Evolutionary conservation across 768 basidiomycete genomes (phyloP).

Genomic region (Boletus pseudopeckii): DNA sequence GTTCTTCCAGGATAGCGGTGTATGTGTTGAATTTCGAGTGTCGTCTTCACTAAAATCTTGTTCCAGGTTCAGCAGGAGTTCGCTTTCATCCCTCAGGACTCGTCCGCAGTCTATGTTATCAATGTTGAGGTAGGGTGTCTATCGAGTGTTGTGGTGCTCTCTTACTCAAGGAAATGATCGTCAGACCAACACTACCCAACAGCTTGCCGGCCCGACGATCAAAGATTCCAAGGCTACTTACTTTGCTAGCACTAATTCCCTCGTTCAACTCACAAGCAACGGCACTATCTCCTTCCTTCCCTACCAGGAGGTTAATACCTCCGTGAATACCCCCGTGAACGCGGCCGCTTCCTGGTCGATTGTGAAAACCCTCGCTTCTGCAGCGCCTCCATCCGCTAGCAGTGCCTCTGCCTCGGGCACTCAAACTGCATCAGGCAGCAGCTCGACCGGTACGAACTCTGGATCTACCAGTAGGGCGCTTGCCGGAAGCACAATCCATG

Average conservation of each 20-base stretch:
- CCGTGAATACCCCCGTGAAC: constrained; percentile 40
- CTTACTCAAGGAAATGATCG: constrained; percentile 5
- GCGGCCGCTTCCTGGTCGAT: constrained; percentile 46
- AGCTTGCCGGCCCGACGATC: constrained; percentile 53
- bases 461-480: constrained; percentile 13
- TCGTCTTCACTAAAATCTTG: background rate
- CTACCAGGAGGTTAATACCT: constrained; percentile 45
- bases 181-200: constrained; percentile 62
- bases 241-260: constrained; percentile 55
- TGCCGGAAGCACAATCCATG: constrained; percentile 11
- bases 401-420: constrained; percentile 20
- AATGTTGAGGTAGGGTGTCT: constrained; percentile 53
- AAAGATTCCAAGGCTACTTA: constrained; percentile 62
- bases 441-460: constrained; percentile 12
- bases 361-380: constrained; percentile 43
- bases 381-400: constrained; percentile 36
- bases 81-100: constrained; percentile 75
- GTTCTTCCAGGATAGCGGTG: constrained; percentile 57
- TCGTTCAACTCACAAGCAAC: constrained; percentile 65
- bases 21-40: constrained; percentile 28
- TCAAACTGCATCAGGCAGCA: constrained; percentile 10
- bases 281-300: constrained; percentile 62
- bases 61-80: constrained; percentile 66
- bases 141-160: background rate
- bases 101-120: constrained; percentile 67